Conservation (phyloP, 1,284 basidiomycete genomes). For the Mycena citricolor region DNA sequence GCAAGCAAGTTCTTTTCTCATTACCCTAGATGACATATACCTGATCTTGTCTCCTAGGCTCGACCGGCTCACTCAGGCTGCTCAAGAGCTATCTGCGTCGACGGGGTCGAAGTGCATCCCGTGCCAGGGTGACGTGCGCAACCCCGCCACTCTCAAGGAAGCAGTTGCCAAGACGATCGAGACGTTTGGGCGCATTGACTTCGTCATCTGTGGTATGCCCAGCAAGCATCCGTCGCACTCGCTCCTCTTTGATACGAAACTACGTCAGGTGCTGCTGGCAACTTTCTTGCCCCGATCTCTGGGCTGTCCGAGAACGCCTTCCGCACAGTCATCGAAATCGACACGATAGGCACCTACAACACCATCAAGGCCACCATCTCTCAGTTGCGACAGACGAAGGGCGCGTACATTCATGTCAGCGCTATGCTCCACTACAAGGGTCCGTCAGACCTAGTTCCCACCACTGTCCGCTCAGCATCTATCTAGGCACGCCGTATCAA, state of each 20-base stretch:
- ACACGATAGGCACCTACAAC: conserved; percentile 91
- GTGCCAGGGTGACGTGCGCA: conserved; percentile 81
- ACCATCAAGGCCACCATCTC: conserved; percentile 90
- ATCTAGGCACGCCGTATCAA: conserved; percentile 80
- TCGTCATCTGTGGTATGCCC: conserved; percentile 95
- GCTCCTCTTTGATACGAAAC: not conserved
- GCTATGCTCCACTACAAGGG: conserved; percentile 90
- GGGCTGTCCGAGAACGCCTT: conserved; percentile 86
- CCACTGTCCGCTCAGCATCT: too few relatives aligned
- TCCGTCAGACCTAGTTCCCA: conserved; percentile 31
- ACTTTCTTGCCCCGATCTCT: conserved; percentile 84
- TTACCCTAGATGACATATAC: not conserved
- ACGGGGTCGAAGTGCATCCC: conserved; percentile 78
- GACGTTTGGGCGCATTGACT: conserved; percentile 87
- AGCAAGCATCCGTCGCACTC: not conserved
- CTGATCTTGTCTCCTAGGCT: conserved; percentile 47
- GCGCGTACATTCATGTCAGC: conserved; percentile 89
- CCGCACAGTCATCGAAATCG: conserved; percentile 92
- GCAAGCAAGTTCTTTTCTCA: conserved; percentile 62
- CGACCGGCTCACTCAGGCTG: conserved; percentile 72
- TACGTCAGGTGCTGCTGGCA: conserved; percentile 81
- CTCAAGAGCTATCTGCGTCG: conserved; percentile 66
- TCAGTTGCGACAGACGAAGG: conserved; percentile 69
- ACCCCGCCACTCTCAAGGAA: conserved; percentile 68
- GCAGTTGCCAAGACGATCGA: conserved; percentile 79